These are phyloP conservation scores for Inosperma sp. DNA, from an alignment of 768 basidiomycete genomes.

Conservation along the genomic window DNA sequence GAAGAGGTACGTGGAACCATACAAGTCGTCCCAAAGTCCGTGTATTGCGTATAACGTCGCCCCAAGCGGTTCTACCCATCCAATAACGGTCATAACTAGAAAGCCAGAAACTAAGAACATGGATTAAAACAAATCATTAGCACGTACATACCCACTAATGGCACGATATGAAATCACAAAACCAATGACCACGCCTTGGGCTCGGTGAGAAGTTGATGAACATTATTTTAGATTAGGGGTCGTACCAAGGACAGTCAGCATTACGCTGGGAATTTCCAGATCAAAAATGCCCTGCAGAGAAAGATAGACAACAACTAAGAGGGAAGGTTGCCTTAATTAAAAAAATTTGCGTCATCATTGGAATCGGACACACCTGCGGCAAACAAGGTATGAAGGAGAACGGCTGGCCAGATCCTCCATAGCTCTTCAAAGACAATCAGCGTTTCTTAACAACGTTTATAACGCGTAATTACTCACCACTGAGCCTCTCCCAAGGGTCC, in stretches of 20 bases:
- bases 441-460: background rate
- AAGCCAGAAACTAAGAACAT: too few relatives aligned
- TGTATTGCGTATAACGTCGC: constrained; percentile 49
- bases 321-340: background rate
- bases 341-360: background rate
- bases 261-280: constrained; percentile 48
- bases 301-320: constrained; percentile 39
- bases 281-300: constrained; percentile 37
- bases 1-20: constrained; percentile 59
- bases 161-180: constrained; percentile 67
- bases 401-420: constrained; percentile 66
- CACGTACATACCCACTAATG: constrained; percentile 45
- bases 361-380: constrained; percentile 38
- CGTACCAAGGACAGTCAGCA: constrained; percentile 58
- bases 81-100: constrained; percentile 60
- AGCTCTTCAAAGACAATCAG: constrained; percentile 29
- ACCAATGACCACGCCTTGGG: constrained; percentile 49
- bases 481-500: constrained; percentile 33
- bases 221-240: background rate
- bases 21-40: constrained; percentile 49
- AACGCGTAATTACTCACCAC: constrained; percentile 19
- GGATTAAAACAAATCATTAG: background rate
- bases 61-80: constrained; percentile 53
- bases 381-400: constrained; percentile 55
- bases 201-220: background rate